Conservation (phyloP, 106 monocot genomes). For the Agapanthus africanus region DNA sequence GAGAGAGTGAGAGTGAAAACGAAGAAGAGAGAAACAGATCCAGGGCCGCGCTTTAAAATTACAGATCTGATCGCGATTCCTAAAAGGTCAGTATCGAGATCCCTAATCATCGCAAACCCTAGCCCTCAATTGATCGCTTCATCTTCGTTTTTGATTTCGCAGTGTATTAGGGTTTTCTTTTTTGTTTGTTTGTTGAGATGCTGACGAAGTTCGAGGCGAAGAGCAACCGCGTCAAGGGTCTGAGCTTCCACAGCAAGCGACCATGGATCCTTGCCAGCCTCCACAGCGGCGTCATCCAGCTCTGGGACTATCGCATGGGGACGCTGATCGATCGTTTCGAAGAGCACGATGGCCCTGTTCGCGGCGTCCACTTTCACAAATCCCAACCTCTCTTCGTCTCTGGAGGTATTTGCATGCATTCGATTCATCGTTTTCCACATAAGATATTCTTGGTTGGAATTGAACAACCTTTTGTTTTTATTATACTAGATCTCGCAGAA, state of each 20-base stretch:
- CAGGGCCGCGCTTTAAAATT: too few relatives aligned
- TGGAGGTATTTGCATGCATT: conserved; percentile 58
- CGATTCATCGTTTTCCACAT: too few relatives aligned
- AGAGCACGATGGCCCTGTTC: conserved; percentile 84
- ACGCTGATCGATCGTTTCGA: conserved; percentile 89
- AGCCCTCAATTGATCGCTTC: neutral
- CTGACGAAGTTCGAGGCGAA: conserved; percentile 90
- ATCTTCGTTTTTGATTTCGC: neutral
- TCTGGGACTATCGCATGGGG: conserved; percentile 92
- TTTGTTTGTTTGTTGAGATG: conserved; percentile 17
- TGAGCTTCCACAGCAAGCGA: conserved; percentile 78
- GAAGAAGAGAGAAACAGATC: too few relatives aligned
- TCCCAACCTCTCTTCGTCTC: conserved; percentile 88
- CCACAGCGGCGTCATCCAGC: conserved; percentile 89
- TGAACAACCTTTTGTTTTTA: too few relatives aligned
- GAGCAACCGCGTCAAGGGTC: conserved; percentile 88
- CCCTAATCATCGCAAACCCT: neutral
- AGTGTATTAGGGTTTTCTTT: neutral
- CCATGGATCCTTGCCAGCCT: conserved; percentile 91
- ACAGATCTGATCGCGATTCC: conserved; percentile 5
- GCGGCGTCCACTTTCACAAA: conserved; percentile 82
- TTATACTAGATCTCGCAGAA: too few relatives aligned
- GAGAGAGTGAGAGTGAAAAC: too few relatives aligned
- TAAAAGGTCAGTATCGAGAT: conserved; percentile 4
- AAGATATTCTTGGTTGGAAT: too few relatives aligned